Evolutionary conservation across 306 rosid genomes (phyloP), one percentile per base, ranked within the genome.

Genomic region (Benincasa hispida): DNA sequence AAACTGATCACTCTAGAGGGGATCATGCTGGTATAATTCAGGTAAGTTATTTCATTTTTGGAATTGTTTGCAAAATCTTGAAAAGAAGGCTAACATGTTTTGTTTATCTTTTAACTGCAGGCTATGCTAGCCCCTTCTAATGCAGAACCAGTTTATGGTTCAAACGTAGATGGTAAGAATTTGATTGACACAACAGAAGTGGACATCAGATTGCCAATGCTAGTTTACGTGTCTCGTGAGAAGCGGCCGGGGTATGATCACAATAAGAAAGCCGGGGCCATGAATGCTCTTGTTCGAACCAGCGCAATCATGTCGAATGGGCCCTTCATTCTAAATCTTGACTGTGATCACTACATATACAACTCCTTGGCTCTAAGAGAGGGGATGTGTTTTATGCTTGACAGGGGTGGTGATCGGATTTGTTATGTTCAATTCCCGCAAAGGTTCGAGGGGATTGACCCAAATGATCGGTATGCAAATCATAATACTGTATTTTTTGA

Each of bases 321-420:
- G 8, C 97, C 97, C 10, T 92, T 92, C 81, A 81, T 92, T 78
- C 87, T 92, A 67, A 92, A 92, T 79, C 96, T 92, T 17, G 97
- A 92, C 62, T 92, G 97, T 76, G 97, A 92, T 82, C 97, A 92
- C 79, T 92, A 92, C 80, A 80, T 92, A 54, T 82, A 90, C 84
- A 89, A 92, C 82, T 92, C 97, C 37, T 66, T 82, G 73, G 97
- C 97, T 67, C 73, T 92, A n/a, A 84, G 96, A 72, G 97, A 92
- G 85, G 97, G 94, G 5, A 90, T 92, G 93, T 92, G 97, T 82
- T 92, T 92, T 78, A 92, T 92, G 97, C 97, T 92, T 21, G 97
- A 92, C 39, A 85, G 91, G 61, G 97, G 97, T 0, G 95, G 96
- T 72, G 97, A 92, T 73, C 87, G 96, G 77, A 88, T 92, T 68